Evolutionary conservation across 83 land plant genomes (phyloP), one percentile per base, ranked within the genome.

Genomic region (Picea abies): DNA sequence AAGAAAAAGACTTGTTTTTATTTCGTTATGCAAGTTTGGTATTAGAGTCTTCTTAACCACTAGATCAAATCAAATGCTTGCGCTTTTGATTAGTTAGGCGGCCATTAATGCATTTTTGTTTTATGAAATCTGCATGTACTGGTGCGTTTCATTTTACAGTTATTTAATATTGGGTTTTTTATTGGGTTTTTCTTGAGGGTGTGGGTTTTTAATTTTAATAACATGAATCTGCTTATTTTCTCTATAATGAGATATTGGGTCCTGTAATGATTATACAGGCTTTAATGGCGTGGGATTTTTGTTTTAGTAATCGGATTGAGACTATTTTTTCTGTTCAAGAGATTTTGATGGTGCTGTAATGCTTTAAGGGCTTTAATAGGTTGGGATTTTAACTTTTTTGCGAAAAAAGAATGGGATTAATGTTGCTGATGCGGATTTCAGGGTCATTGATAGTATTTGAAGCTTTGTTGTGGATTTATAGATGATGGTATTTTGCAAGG

Each of bases 91-190:
- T 56, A 75, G 78, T 4, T 23, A 4, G 78, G 78, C 60, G 15
- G 56, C 60, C 52, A 44, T 26, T 75, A 47, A 75, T 75, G 78
- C 17, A n/a, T 71, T 71, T 75, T 75, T 41, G 29, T 23, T 75
- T 49, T 75, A 23, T 44, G 60, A 49, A 22, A 75, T 75, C 32
- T 49, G 60, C 78, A 49, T 49, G 60, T 25, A 75, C 52, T 22
- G 60, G 78, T 75, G 9, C 11, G 60, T 75, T 49, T 16, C 5
- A 23, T 56, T 25, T 25, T n/a, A 23, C 41, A 75, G 14, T 15
- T n/a, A 44, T 75, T 75, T 75, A 9, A 22, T 70, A 20, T 35
- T 70, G 39, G 39, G 39, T 39, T 71, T 70, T 41, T 41, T 20
- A 20, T 10, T 71, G 19, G 39, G 49, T n/a, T 71, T 71, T 37